Conservation (phyloP, 805 yeast species). For the Myxozyma sirexii region DNA sequence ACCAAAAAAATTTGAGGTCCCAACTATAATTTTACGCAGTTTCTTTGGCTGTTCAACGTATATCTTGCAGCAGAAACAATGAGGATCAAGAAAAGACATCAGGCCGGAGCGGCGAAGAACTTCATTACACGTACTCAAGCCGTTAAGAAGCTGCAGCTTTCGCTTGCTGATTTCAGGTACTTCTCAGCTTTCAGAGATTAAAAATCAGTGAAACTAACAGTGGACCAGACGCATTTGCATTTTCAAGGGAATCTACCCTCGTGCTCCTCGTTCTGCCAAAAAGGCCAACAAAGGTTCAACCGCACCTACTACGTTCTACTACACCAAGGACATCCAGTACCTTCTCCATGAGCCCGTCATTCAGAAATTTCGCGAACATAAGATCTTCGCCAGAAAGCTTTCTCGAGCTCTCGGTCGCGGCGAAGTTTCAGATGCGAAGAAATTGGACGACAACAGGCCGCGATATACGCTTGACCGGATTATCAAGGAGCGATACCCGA, state of each 20-base stretch:
- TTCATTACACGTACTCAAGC: conserved; percentile 95
- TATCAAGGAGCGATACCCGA: conserved; percentile 93
- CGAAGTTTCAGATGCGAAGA: conserved; percentile 85
- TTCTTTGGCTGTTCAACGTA: too few relatives aligned
- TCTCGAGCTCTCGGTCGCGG: conserved; percentile 90
- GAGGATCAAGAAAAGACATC: conserved; percentile 77
- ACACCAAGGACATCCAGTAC: conserved; percentile 91
- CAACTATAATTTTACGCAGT: background rate
- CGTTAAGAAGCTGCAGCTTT: conserved; percentile 83
- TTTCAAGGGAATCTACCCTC: conserved; percentile 95
- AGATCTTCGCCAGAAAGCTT: conserved; percentile 88
- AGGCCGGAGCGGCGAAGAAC: conserved; percentile 86
- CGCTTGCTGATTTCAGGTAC: conserved; percentile 82
- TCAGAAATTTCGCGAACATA: conserved; percentile 90
- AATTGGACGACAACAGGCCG: conserved; percentile 78
- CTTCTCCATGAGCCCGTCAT: conserved; percentile 93
- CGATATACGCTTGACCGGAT: conserved; percentile 85
- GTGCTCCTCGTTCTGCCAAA: conserved; percentile 94
- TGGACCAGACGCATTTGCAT: conserved; percentile 82
- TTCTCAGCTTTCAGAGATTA: background rate
- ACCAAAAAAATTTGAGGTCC: conserved; percentile 1
- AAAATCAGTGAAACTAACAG: background rate
- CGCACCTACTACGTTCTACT: conserved; percentile 92
- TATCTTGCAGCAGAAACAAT: conserved; percentile 16
- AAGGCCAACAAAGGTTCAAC: conserved; percentile 98